Evolutionary conservation across 2,329 filamentous ascomycete species (phyloP).

Genomic region (Neurospora sp.): DNA sequence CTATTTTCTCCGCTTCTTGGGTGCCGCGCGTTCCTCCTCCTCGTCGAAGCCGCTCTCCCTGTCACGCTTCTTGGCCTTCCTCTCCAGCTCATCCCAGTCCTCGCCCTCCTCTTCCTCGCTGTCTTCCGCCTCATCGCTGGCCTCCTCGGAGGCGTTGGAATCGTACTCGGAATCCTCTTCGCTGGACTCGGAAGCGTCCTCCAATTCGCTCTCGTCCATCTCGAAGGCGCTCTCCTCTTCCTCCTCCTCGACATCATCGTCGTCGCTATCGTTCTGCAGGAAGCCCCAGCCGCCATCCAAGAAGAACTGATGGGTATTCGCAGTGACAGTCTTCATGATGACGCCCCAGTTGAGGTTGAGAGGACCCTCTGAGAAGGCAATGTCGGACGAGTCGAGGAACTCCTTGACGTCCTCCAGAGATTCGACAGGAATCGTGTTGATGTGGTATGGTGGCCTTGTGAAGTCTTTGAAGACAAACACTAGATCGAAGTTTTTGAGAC

Average conservation of each 20-base stretch:
- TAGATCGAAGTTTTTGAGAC: slow-evolving; percentile 97
- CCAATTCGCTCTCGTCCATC: slow-evolving; percentile 76
- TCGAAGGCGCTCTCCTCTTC: slow-evolving; percentile 92
- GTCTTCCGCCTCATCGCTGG: slow-evolving; percentile 61
- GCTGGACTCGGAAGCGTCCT: slow-evolving; percentile 65
- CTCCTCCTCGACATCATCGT: slow-evolving; percentile 70
- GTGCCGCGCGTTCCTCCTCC: slow-evolving; percentile 45
- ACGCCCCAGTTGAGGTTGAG: slow-evolving; percentile 98
- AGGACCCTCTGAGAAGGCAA: slow-evolving; percentile 86
- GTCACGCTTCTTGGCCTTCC: slow-evolving; percentile 81
- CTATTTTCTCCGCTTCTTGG: slow-evolving; percentile 52
- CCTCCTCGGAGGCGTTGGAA: slow-evolving; percentile 76
- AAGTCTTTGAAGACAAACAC: slow-evolving; percentile 99
- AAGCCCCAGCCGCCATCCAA: slow-evolving; percentile 93
- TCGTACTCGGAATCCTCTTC: slow-evolving; percentile 90
- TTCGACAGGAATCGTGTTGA: slow-evolving; percentile 97
- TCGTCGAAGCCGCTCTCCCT: slow-evolving; percentile 59
- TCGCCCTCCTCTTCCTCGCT: slow-evolving; percentile 72
- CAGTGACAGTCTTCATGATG: slow-evolving; percentile 98
- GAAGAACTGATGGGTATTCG: slow-evolving; percentile 92
- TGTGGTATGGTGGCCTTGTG: slow-evolving; percentile 76
- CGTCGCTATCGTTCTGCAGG: slow-evolving; percentile 77
- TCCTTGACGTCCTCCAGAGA: slow-evolving; percentile 93
- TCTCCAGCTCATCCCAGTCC: slow-evolving; percentile 91
- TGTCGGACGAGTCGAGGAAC: slow-evolving; percentile 92